Percentiles rank a stretch among this genome's conserved stretches.
Conservation (phyloP, 176 grass and related monocot genomes). For the Panicum miliaceum region DNA sequence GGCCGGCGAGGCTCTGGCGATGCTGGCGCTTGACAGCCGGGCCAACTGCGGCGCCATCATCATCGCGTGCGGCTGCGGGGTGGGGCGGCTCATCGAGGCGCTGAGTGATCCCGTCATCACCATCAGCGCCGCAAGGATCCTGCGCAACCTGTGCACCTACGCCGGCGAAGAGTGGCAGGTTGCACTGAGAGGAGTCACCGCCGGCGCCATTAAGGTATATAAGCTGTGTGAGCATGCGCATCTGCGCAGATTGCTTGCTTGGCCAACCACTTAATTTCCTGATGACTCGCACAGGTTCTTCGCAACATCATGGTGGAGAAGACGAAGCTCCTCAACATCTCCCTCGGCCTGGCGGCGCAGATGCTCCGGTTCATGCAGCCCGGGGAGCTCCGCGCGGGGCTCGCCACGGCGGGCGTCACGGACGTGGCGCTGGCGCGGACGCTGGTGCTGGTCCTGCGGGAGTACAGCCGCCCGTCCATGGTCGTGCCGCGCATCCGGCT, state of each 20-base stretch:
- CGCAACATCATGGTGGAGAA: slow-evolving; percentile 59
- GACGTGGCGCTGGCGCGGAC: slow-evolving; percentile 46
- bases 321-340: slow-evolving; percentile 59
- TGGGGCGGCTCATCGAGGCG: slow-evolving; percentile 45
- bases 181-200: slow-evolving; percentile 43
- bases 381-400: slow-evolving; percentile 40
- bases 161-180: slow-evolving; percentile 27
- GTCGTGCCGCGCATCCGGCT: slow-evolving; percentile 61
- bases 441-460: slow-evolving; percentile 47
- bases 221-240: not conserved
- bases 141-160: slow-evolving; percentile 66
- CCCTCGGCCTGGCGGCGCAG: slow-evolving; percentile 56
- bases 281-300: slow-evolving; percentile 42
- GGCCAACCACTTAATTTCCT: not conserved
- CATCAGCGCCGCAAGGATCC: slow-evolving; percentile 60
- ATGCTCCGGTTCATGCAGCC: slow-evolving; percentile 55
- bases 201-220: slow-evolving; percentile 51
- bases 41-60: slow-evolving; percentile 59
- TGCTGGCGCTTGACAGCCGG: slow-evolving; percentile 67
- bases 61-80: slow-evolving; percentile 36
- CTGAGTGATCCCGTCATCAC: slow-evolving; percentile 33
- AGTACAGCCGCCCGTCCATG: slow-evolving; percentile 54
- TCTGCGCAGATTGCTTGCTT: not conserved
- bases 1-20: slow-evolving; percentile 72
- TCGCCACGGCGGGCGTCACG: slow-evolving; percentile 39